A percentile compares a stretch with the other conserved stretches of the same genome.
These are phyloP conservation scores for Lycium ferocissimum DNA, from an alignment of 257 asterid genomes.

Conservation along the genomic window DNA sequence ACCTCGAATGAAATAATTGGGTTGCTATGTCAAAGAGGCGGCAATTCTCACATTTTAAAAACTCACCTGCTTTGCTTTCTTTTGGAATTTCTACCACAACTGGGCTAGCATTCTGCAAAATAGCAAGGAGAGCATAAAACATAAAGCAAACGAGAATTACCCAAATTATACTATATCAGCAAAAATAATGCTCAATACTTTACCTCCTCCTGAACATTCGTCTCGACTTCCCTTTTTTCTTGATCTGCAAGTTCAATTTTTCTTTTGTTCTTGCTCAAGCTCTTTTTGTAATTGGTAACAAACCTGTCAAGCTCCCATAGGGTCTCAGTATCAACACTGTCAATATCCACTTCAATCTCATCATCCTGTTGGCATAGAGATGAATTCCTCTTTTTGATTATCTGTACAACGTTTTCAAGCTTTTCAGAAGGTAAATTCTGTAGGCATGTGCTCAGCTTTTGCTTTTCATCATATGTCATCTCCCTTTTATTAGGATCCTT, in stretches of 20 bases:
- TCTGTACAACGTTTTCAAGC: slow-evolving; percentile 83
- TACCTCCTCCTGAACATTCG: slow-evolving; percentile 61
- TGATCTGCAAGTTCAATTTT: slow-evolving; percentile 59
- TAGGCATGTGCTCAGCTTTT: slow-evolving; percentile 71
- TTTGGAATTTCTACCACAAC: slow-evolving; percentile 52
- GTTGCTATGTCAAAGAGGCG: background rate
- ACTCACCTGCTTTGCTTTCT: slow-evolving; percentile 58
- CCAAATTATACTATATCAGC: background rate
- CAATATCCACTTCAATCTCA: slow-evolving; percentile 94
- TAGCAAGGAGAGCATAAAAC: slow-evolving; percentile 7
- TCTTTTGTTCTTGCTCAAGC: slow-evolving; percentile 75
- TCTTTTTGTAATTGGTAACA: slow-evolving; percentile 76
- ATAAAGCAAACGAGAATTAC: background rate
- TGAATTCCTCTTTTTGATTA: slow-evolving; percentile 81
- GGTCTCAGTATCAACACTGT: slow-evolving; percentile 87
- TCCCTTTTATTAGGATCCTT: slow-evolving; percentile 88
- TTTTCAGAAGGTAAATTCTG: slow-evolving; percentile 88
- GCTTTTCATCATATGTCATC: slow-evolving; percentile 94
- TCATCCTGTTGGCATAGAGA: slow-evolving; percentile 81
- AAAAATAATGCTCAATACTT: slow-evolving; percentile 15
- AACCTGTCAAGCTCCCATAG: slow-evolving; percentile 98
- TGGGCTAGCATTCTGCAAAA: slow-evolving; percentile 49
- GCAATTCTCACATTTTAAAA: slow-evolving; percentile 20
- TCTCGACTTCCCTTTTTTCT: slow-evolving; percentile 44
- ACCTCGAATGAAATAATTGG: background rate